These are phyloP conservation scores for Daldinia vernicosa DNA, from an alignment of 495 filamentous ascomycete genomes.

Conservation along the genomic window DNA sequence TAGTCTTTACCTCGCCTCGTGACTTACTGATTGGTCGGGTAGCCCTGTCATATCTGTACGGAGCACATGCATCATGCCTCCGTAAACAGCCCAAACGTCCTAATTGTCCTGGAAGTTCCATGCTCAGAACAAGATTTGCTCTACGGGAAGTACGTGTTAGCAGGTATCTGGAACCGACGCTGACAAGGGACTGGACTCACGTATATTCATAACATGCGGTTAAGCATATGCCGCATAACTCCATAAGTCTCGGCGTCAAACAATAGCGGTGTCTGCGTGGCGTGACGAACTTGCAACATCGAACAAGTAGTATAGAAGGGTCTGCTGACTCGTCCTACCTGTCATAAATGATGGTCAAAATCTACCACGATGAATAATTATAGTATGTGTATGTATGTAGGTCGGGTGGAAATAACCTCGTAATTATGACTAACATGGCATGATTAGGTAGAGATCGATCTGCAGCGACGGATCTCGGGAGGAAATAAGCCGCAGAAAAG, in stretches of 20 bases:
- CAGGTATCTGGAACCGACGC: background rate
- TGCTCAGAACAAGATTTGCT: background rate
- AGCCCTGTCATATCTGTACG: background rate
- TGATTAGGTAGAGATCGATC: background rate
- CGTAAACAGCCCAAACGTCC: background rate
- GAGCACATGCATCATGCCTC: background rate
- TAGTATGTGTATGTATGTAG: background rate
- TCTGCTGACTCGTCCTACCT: background rate
- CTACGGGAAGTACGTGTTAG: background rate
- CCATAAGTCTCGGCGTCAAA: background rate
- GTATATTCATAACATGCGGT: background rate
- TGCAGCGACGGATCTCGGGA: background rate
- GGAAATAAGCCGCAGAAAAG: background rate
- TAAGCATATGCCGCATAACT: background rate
- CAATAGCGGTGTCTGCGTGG: background rate
- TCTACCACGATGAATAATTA: background rate
- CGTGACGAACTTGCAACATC: conserved; percentile 9
- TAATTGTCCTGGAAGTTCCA: background rate
- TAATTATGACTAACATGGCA: background rate
- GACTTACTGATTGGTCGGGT: conserved; percentile 4
- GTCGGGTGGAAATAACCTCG: background rate
- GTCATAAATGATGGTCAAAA: background rate
- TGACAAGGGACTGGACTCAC: background rate
- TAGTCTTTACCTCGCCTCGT: background rate
- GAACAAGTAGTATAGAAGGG: background rate